These are phyloP conservation scores for Bipolaris cookei DNA, from an alignment of 2,329 filamentous ascomycete genomes.

Conservation along the genomic window DNA sequence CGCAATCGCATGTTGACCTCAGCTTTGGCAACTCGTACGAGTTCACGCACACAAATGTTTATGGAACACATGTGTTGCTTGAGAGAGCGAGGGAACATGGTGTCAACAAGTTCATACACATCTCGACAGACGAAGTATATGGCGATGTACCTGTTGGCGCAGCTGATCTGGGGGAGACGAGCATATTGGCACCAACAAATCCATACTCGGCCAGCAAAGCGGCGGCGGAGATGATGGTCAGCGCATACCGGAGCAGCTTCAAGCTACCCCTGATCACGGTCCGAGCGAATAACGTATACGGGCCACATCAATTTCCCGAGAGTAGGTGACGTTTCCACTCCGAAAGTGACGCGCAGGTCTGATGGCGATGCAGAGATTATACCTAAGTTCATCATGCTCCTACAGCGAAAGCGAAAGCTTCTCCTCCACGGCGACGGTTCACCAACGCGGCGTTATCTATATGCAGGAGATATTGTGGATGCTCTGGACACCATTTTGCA, in stretches of 20 bases:
- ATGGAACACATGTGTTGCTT: conserved; percentile 81
- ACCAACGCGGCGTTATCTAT: conserved; percentile 77
- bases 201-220: conserved; percentile 83
- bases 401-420: conserved; percentile 70
- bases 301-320: conserved; percentile 82
- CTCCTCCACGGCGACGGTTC: conserved; percentile 79
- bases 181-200: conserved; percentile 78
- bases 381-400: conserved; percentile 77
- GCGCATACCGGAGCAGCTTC: conserved; percentile 84
- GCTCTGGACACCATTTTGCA: conserved; percentile 86
- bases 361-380: conserved; percentile 70
- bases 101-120: conserved; percentile 77
- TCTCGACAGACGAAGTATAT: conserved; percentile 86
- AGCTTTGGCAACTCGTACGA: conserved; percentile 83
- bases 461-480: conserved; percentile 78
- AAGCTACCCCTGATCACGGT: conserved; percentile 81
- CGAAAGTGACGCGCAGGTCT: conserved; percentile 5
- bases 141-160: conserved; percentile 77
- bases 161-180: conserved; percentile 74
- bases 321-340: conserved; percentile 61
- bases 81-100: conserved; percentile 76
- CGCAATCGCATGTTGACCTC: conserved; percentile 83
- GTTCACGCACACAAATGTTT: conserved; percentile 82
- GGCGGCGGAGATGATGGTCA: conserved; percentile 83
- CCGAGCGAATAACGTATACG: conserved; percentile 84